Percentiles rank a stretch among this genome's conserved stretches.
Evolutionary conservation across 2,329 filamentous ascomycete species (phyloP).

Genomic region (Magnaporthales sp.): DNA sequence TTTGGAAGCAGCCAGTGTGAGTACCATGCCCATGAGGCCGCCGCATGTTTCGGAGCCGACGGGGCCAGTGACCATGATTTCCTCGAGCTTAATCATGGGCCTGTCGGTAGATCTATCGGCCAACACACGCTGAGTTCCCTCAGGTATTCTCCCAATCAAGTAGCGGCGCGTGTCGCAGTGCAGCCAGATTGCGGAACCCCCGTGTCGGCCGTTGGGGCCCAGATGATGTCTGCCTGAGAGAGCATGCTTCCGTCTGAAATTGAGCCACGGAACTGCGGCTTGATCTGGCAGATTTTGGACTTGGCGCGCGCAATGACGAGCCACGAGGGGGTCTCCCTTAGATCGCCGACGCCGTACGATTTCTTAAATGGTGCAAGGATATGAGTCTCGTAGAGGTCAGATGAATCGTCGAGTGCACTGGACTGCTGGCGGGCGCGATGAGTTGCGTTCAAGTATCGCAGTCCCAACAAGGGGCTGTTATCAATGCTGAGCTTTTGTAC

Average conservation of each 20-base stretch:
- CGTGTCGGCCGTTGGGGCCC: conserved; percentile 81
- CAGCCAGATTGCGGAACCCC: conserved; percentile 66
- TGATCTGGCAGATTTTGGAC: not conserved
- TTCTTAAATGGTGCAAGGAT: not conserved
- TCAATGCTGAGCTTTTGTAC: not conserved
- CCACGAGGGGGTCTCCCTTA: not conserved
- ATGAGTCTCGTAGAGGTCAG: not conserved
- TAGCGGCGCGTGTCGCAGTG: conserved; percentile 79
- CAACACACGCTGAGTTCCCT: conserved; percentile 76
- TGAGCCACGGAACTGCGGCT: not conserved
- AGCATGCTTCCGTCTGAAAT: conserved; percentile 46
- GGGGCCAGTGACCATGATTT: conserved; percentile 76
- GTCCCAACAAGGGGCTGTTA: not conserved
- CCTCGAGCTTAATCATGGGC: conserved; percentile 54
- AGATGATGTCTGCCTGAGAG: conserved; percentile 64
- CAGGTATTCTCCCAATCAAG: conserved; percentile 71
- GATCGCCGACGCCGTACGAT: not conserved
- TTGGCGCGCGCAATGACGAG: not conserved
- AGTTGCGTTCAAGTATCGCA: too few species aligned
- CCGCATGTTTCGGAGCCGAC: conserved; percentile 70
- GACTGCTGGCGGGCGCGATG: not conserved
- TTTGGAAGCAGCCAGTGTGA: conserved; percentile 68
- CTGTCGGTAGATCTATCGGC: conserved; percentile 51
- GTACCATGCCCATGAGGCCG: conserved; percentile 74
- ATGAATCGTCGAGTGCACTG: not conserved